Evolutionary conservation across 139 green algal species (phyloP).

Genomic region (Limnomonas spitsbergensis): DNA sequence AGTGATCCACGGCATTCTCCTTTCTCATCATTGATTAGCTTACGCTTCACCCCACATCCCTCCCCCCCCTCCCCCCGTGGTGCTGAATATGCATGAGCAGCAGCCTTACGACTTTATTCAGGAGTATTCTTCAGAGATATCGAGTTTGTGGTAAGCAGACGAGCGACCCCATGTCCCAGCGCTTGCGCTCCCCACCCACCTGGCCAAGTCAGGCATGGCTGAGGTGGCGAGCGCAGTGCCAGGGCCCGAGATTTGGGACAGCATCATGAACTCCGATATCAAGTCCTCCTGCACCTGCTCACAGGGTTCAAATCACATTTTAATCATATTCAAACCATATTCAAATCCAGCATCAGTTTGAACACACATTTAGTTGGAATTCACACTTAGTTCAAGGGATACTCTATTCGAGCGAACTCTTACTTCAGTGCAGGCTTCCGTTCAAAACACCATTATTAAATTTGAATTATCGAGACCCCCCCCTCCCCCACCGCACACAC

Average conservation of each 20-base stretch:
- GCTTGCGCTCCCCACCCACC: not conserved
- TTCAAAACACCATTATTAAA: too few species aligned
- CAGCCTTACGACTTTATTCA: too few species aligned
- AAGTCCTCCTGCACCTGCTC: slow-evolving; percentile 2
- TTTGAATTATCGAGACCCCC: too few species aligned
- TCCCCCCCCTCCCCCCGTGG: too few species aligned
- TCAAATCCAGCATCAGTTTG: not conserved
- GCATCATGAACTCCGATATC: slow-evolving; percentile 2
- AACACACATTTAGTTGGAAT: not conserved
- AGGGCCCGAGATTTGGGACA: slow-evolving; percentile 16
- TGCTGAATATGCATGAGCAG: too few species aligned
- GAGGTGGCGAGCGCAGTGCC: not conserved
- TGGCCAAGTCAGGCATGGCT: not conserved
- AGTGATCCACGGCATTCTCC: too few species aligned
- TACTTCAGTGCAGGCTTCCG: too few species aligned
- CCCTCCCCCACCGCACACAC: not conserved
- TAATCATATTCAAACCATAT: not conserved
- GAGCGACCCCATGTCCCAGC: too few species aligned
- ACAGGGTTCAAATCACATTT: not conserved
- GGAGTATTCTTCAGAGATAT: too few species aligned
- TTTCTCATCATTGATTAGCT: too few species aligned
- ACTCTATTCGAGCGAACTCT: not conserved
- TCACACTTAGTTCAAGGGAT: not conserved
- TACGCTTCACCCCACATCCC: too few species aligned
- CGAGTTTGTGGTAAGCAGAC: too few species aligned